Evolutionary conservation across 2,329 filamentous ascomycete genomes (phyloP).

Genomic region (Aspergillus intermedius): DNA sequence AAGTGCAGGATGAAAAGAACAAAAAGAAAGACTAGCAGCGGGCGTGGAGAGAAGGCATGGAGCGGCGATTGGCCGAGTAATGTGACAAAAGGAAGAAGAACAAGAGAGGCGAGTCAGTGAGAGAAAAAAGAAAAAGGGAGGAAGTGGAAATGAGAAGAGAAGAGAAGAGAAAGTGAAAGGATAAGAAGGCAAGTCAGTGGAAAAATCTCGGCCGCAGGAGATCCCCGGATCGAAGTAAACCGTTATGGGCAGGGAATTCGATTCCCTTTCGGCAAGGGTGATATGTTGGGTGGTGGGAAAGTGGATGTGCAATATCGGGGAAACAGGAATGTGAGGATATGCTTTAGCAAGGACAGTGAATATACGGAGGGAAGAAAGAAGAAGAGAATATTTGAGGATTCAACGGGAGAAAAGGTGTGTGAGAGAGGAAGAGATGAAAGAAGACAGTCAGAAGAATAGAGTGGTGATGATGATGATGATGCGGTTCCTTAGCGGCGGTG

Average conservation of each 20-base stretch:
- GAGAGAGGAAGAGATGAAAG: conserved; percentile 6
- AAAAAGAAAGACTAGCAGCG: conserved; percentile 3
- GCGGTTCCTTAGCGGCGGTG: not conserved
- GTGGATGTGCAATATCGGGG: not conserved
- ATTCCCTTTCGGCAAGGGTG: too few relatives aligned
- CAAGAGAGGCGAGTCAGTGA: conserved; percentile 12
- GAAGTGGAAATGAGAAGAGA: conserved; percentile 7
- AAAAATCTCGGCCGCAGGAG: conserved; percentile 1
- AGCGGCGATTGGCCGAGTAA: conserved; percentile 2
- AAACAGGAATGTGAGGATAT: conserved; percentile 12
- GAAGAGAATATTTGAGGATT: not conserved
- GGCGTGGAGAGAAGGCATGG: not conserved
- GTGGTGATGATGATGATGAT: not conserved
- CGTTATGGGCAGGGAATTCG: not conserved
- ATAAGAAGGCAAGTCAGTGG: not conserved
- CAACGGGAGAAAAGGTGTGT: not conserved
- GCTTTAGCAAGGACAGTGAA: conserved; percentile 8
- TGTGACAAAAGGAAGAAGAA: conserved; percentile 9
- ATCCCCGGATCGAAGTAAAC: conserved; percentile 6
- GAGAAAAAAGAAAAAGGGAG: conserved; percentile 10
- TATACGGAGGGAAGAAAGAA: conserved; percentile 4
- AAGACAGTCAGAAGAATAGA: conserved; percentile 8
- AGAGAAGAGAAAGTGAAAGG: conserved; percentile 14
- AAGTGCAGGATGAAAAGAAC: not conserved
- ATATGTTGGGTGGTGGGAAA: too few relatives aligned